Base-by-base conservation (phyloP, 116 monocot species). In the Zostera marina region DNA sequence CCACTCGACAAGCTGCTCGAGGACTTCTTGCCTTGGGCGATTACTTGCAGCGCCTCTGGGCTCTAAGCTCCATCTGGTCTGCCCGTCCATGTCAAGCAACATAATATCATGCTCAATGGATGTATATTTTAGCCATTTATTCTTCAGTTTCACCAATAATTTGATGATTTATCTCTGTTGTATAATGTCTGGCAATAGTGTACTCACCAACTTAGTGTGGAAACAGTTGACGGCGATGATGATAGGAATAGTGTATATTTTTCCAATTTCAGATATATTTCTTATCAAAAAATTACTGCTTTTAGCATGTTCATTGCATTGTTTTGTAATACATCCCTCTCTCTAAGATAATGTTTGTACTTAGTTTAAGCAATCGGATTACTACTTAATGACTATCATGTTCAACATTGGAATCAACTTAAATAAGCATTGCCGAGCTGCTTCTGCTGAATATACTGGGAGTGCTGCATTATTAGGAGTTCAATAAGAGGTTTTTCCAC, bases 401-500 rank as follows among this genome's bases (percentile, higher is more conserved):
- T 32, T 32, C 32, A 11, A 53, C 22, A 20, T 57, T 26, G 9
- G 6, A 38, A 40, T 59, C 22, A 59, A 59, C 20, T 59, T 5
- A 59, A 22, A 59, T 20, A 59, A 47, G 14, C 44, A 46, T 46
- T 59, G 7, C n/a, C 43, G 3, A 32, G 32, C 32, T 32, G 32
- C 32, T 13, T 51, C 21, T 58, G 43, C 42, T 71, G 54, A 7
- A 80, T 61, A 54, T 82, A 76, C 9, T 85, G 64, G 0, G 54
- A 59, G 54, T 98, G 98, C 52, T 54, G 80, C 47, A 73, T 54
- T 2, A 75, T 61, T 8, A 98, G 77, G 47, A 83, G 76, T 25
- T 71, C 53, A 21, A 86, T 57, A 13, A 98, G 74, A 51, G 76
- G 62, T 41, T 81, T 71, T 61, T 98, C 98, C 4, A 96, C 56